A percentile compares a stretch with the other conserved stretches of the same genome.
phyloP scores from a whole-genome alignment of 805 yeast genomes.

The Schizosaccharomyces lindneri region DNA sequence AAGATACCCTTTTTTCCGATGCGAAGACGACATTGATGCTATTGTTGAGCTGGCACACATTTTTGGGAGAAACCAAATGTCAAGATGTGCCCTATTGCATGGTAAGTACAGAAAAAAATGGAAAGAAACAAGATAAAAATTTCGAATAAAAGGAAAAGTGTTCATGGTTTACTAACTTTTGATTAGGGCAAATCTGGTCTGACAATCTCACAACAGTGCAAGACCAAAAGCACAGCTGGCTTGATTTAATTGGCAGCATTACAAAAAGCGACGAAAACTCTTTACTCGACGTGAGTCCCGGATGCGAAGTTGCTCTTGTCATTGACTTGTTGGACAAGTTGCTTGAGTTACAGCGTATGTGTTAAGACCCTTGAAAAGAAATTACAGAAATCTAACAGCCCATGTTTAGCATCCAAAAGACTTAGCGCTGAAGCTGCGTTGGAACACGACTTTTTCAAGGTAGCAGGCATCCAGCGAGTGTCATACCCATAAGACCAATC shows the following conservation, averaged over 20 bases:
- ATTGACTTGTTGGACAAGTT: conserved; percentile 1
- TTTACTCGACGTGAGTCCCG: neutral
- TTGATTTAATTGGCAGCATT: neutral
- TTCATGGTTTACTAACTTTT: neutral
- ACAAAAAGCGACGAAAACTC: neutral
- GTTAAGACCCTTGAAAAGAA: too few relatives aligned
- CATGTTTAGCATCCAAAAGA: neutral
- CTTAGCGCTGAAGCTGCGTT: neutral
- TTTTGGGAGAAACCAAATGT: neutral
- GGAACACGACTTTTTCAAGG: neutral
- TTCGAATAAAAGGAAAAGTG: neutral
- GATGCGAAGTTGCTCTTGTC: neutral
- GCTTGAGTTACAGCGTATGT: neutral
- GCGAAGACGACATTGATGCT: conserved; percentile 1
- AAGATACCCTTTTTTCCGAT: conserved; percentile 1
- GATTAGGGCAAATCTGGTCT: neutral
- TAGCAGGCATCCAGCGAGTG: too few relatives aligned
- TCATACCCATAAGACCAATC: too few relatives aligned
- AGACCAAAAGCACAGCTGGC: neutral
- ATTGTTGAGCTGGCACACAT: conserved; percentile 1
- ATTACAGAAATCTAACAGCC: neutral
- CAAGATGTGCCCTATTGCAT: conserved; percentile 1
- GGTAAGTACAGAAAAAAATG: neutral
- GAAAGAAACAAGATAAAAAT: neutral
- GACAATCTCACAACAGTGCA: neutral